Evolutionary conservation across 1,284 basidiomycete genomes (phyloP).

Genomic region (Erythrobasidium hasegawianum): DNA sequence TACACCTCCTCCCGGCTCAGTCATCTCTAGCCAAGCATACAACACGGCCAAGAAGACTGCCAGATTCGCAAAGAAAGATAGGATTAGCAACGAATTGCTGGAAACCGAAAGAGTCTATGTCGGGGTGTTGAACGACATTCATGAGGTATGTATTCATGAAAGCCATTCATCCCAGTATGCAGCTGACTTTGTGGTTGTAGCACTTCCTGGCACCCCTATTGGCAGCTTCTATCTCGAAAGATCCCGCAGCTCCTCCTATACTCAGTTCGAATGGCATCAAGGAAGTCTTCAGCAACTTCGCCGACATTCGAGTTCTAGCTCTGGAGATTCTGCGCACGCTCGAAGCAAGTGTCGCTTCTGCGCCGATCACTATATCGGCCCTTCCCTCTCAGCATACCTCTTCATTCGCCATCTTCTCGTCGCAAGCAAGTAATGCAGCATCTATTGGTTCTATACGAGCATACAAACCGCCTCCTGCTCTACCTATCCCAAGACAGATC

Average conservation of each 20-base stretch:
- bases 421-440: background rate
- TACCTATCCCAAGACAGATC: conserved; percentile 43
- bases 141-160: conserved; percentile 58
- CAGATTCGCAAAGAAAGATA: conserved; percentile 53
- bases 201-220: conserved; percentile 24
- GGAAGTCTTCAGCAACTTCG: conserved; percentile 79
- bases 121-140: conserved; percentile 71
- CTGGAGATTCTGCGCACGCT: conserved; percentile 60
- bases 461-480: conserved; percentile 44
- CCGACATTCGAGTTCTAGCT: conserved; percentile 85
- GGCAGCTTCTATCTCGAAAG: background rate
- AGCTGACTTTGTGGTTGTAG: too few species aligned
- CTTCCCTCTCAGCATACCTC: background rate
- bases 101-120: conserved; percentile 75
- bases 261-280: conserved; percentile 66
- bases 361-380: conserved; percentile 1
- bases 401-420: background rate
- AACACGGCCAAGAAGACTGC: conserved; percentile 18
- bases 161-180: too few species aligned
- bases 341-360: conserved; percentile 14
- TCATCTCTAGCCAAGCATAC: conserved; percentile 20
- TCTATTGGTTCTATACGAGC: conserved; percentile 11
- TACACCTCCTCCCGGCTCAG: conserved; percentile 12
- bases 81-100: conserved; percentile 68
- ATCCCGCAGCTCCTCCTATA: conserved; percentile 47